Evolutionary conservation across 2,329 filamentous ascomycete genomes (phyloP), one percentile per base, ranked within the genome.

Genomic region (Colletotrichum costaricense): DNA sequence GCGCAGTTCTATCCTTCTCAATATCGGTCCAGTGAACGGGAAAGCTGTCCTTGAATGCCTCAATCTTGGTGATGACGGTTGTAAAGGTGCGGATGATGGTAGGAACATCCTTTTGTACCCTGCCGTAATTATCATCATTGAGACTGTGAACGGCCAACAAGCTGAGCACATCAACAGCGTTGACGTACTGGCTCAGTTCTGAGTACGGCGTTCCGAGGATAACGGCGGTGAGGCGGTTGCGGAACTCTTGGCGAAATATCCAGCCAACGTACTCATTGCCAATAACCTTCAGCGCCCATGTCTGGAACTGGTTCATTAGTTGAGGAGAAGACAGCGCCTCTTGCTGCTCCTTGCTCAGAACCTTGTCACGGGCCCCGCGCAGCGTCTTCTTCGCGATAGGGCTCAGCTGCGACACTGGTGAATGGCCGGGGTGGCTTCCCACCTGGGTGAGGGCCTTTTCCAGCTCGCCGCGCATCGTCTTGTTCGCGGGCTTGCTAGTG

Each of bases 101-200:
- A 1, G 93, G 90, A 2, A 98, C 91, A 75, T 97, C 94, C 56
- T 91, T 88, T 76, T 97, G 93, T n/a, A 97, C 96, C 77, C 94
- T 93, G 16, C 96, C 96, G 79, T 92, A 97, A 59, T 89, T 88
- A 80, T 98, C 96, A 81, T 98, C 95, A 4, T 86, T 85, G 67
- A 98, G 83, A 81, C 93, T 96, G 74, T 89, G 89, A 4, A 94
- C 88, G 0, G 94, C 89, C 33, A 98, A 87, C 63, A 89, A 87
- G 14, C 90, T 91, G 52, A 97, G 84, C 0, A 93, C 89, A 72
- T 91, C 90, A n/a, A 92, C 87, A 1, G 94, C 93, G 79, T 96
- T 91, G 63, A 93, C 83, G 76, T 95, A 92, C 19, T 93, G 84
- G 35, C 89, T 90, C 1, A 91, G 85, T 78, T 93, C 91, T 3